Conservation (phyloP, 805 yeast species). For the Ogataea ganodermae region DNA sequence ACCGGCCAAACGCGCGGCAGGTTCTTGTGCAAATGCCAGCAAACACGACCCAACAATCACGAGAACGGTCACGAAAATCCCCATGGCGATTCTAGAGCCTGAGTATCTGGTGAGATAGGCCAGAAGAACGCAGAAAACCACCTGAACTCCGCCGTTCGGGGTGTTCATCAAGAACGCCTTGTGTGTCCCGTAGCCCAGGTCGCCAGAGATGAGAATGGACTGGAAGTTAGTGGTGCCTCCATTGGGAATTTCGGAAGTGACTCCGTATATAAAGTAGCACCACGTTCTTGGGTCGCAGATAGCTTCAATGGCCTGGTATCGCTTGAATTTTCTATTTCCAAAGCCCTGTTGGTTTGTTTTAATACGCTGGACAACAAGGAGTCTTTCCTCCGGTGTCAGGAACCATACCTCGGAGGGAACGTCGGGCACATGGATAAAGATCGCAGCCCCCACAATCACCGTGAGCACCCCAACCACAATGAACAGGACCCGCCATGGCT, state of each 20-base stretch:
- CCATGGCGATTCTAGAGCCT: conserved; percentile 28
- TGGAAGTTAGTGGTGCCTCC: conserved; percentile 48
- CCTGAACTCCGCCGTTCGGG: conserved; percentile 33
- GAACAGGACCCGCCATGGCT: conserved; percentile 52
- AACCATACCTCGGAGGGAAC: conserved; percentile 51
- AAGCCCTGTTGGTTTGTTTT: conserved; percentile 26
- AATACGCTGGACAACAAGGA: conserved; percentile 36
- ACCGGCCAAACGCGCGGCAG: conserved; percentile 30
- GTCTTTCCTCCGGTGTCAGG: conserved; percentile 36
- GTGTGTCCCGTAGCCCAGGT: conserved; percentile 25
- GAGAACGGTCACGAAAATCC: conserved; percentile 19
- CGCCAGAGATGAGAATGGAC: conserved; percentile 35
- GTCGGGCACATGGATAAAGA: conserved; percentile 48
- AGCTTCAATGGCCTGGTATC: conserved; percentile 23
- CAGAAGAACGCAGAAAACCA: conserved; percentile 36
- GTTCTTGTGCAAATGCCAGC: conserved; percentile 27
- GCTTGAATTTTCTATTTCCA: conserved; percentile 24
- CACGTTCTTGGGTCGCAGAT: conserved; percentile 39
- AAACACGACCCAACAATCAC: conserved; percentile 31
- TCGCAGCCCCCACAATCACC: conserved; percentile 35
- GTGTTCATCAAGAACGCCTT: conserved; percentile 27
- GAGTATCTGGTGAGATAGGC: conserved; percentile 28
- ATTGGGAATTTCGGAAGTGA: conserved; percentile 30
- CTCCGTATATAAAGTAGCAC: conserved; percentile 42
- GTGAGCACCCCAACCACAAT: conserved; percentile 57